Base-by-base conservation (phyloP, 2,329 filamentous ascomycete species). In the Dactylonectria estremocensis region DNA sequence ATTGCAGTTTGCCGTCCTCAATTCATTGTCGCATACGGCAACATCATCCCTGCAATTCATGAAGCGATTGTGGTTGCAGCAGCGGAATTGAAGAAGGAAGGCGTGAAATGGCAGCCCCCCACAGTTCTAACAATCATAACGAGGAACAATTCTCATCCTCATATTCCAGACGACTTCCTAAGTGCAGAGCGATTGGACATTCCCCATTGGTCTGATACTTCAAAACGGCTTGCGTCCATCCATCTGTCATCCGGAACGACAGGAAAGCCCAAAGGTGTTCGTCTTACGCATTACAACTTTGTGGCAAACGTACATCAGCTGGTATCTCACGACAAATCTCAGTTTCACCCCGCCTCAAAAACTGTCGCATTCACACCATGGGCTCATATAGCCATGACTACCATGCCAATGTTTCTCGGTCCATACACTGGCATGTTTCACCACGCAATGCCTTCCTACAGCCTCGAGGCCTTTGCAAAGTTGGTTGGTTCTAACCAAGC, bases 261-360 rank as follows among this genome's bases (percentile, higher is more conserved):
- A 0, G 94, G 94, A 3, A 85, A 94, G 3, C 93, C 93, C 11
- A 96, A 96, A 77, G 94, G 93, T 14, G 93, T 96, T 11, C 89
- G 92, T 79, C 91, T 95, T 69, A 89, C 89, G 18, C 93, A 96
- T 79, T 82, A 84, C 65, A 92, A 93, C 72, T 93, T 93, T 75
- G 87, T 94, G 46, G 86, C 92, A 68, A 95, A 95, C 76, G 87
- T 76, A 2, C 53, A 70, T 22, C 82, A 84, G 46, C 80, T 83
- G n/a, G 70, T 81, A 10, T 69, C 77, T 0, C 79, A 82, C 37
- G 82, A 83, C 61, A 70, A 70, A 7, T 68, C 71, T 8, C 79
- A 80, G 46, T 83, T 83, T 68, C 71, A 79, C 57, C 72, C 79
- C 1, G 76, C 66, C 5, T 78, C 73, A 2, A 74, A 79, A 11